phyloP scores from a whole-genome alignment of 768 basidiomycete species.

The Crucibulum laeve region DNA sequence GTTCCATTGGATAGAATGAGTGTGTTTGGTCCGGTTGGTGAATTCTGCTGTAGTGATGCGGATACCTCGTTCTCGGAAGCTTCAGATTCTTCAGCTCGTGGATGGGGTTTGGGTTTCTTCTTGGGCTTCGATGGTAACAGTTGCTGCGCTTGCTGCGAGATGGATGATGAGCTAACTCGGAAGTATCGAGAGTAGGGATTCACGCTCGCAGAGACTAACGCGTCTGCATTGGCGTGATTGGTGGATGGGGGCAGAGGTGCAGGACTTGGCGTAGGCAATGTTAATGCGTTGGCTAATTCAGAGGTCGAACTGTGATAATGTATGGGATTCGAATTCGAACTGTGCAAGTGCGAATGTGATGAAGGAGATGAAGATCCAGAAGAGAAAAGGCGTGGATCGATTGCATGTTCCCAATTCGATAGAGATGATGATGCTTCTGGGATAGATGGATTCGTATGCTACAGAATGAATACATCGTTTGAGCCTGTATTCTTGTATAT shows the following conservation, averaged over 20 bases:
- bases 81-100: too few species aligned
- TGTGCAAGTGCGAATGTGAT: not conserved
- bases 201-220: not conserved
- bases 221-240: too few species aligned
- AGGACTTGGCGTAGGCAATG: slow-evolving; percentile 26
- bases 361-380: not conserved
- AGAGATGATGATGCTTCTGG: not conserved
- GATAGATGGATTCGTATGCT: not conserved
- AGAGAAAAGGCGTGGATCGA: slow-evolving; percentile 14
- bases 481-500: not conserved
- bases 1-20: too few species aligned
- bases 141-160: not conserved
- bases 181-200: slow-evolving; percentile 2
- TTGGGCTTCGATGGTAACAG: not conserved
- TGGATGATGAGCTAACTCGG: not conserved
- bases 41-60: not conserved
- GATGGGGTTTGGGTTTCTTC: not conserved
- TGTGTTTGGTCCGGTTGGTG: not conserved
- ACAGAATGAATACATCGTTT: not conserved
- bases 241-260: too few species aligned
- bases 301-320: slow-evolving; percentile 29
- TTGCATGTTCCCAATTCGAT: slow-evolving; percentile 9
- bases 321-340: slow-evolving; percentile 21
- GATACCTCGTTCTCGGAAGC: too few species aligned
- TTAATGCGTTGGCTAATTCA: slow-evolving; percentile 45